Percentiles rank a stretch among this genome's conserved stretches.
Evolutionary conservation across 257 asterid species (phyloP).

Genomic region (Solanum lignicaule): DNA sequence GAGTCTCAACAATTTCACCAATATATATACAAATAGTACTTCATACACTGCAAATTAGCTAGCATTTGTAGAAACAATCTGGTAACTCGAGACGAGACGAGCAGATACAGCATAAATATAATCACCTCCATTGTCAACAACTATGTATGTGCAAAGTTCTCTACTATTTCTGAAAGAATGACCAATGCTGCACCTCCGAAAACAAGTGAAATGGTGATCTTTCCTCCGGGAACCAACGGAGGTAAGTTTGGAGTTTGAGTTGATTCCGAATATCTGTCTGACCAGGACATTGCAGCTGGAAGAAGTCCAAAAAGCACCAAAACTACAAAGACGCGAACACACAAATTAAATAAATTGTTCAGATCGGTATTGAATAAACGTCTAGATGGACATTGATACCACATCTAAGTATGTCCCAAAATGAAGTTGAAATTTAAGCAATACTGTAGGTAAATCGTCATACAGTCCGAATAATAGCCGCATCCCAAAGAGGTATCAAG

Average conservation of each 20-base stretch:
- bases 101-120: neutral
- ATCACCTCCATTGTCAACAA: neutral
- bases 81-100: neutral
- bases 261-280: slow-evolving; percentile 45
- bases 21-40: neutral
- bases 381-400: neutral
- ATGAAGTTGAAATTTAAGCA: neutral
- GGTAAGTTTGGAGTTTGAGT: slow-evolving; percentile 25
- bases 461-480: no score
- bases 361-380: neutral
- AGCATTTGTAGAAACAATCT: neutral
- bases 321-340: slow-evolving; percentile 25
- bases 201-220: slow-evolving; percentile 55
- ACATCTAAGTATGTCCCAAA: neutral
- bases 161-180: slow-evolving; percentile 49
- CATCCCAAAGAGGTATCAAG: neutral
- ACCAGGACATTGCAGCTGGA: slow-evolving; percentile 95
- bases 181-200: slow-evolving; percentile 62
- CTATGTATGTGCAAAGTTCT: slow-evolving; percentile 34
- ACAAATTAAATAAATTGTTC: neutral
- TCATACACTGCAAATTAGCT: neutral
- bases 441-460: neutral
- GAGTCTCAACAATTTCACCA: neutral
- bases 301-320: slow-evolving; percentile 75
- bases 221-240: slow-evolving; percentile 72